Conservation (phyloP, 805 yeast genomes). For the Komagataella mondaviorum region DNA sequence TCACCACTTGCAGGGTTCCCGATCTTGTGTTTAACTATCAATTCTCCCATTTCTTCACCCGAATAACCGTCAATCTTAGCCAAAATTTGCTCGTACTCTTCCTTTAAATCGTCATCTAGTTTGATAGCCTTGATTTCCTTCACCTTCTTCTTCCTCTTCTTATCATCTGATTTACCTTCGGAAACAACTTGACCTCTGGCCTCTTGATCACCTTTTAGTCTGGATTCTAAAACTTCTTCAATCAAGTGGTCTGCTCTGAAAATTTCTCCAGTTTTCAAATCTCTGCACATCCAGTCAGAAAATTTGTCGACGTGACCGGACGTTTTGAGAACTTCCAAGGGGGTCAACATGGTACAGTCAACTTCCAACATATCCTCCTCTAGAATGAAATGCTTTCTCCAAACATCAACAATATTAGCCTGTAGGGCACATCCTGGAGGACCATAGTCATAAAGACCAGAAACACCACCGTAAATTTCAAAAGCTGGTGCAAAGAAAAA, state of each 20-base stretch:
- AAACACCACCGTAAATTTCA: slow-evolving; percentile 96
- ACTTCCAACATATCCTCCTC: slow-evolving; percentile 99
- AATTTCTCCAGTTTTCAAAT: slow-evolving; percentile 90
- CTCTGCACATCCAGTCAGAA: slow-evolving; percentile 99
- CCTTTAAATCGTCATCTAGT: slow-evolving; percentile 67
- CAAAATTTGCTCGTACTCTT: slow-evolving; percentile 74
- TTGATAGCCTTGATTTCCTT: slow-evolving; percentile 85
- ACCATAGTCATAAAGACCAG: slow-evolving; percentile 96
- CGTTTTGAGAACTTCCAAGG: slow-evolving; percentile 93
- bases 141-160: slow-evolving; percentile 91
- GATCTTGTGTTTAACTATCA: slow-evolving; percentile 72
- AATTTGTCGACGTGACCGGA: slow-evolving; percentile 99
- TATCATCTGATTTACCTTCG: slow-evolving; percentile 64
- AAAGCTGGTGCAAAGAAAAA: slow-evolving; percentile 97
- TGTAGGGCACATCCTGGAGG: slow-evolving; percentile 99
- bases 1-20: slow-evolving; percentile 88
- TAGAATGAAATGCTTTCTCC: slow-evolving; percentile 96
- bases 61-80: slow-evolving; percentile 94
- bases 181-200: slow-evolving; percentile 84
- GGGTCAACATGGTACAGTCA: slow-evolving; percentile 96
- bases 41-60: slow-evolving; percentile 83
- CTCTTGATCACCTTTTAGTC: slow-evolving; percentile 93
- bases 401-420: slow-evolving; percentile 84
- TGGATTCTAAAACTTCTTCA: slow-evolving; percentile 92
- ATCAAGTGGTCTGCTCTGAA: slow-evolving; percentile 97